Evolutionary conservation across 805 yeast genomes (phyloP).

Genomic region (Phaffomyces opuntiae): DNA sequence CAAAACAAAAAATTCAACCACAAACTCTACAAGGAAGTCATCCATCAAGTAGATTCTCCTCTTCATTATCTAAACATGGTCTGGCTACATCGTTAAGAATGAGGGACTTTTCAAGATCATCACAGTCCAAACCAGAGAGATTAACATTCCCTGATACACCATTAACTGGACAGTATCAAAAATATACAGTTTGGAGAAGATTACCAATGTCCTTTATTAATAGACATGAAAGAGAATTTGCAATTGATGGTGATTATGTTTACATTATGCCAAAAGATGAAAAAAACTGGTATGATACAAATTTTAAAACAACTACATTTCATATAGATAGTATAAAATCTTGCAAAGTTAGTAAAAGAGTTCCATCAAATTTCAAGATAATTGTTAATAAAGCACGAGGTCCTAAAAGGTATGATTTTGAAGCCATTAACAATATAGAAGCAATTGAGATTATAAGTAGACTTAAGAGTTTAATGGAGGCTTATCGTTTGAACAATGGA

Average conservation of each 20-base stretch:
- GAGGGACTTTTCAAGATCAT: conserved; percentile 27
- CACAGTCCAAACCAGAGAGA: conserved; percentile 13
- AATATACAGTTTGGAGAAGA: conserved; percentile 83
- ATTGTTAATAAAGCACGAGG: conserved; percentile 63
- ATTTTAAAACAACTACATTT: conserved; percentile 76
- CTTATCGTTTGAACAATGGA: conserved; percentile 38
- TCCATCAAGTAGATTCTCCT: conserved; percentile 1
- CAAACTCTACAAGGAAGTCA: neutral
- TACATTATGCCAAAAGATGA: conserved; percentile 85
- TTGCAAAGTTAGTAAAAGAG: conserved; percentile 69
- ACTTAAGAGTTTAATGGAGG: conserved; percentile 48
- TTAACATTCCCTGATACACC: conserved; percentile 13
- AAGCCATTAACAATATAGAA: conserved; percentile 54
- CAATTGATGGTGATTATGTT: conserved; percentile 91
- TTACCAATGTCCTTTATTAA: conserved; percentile 79
- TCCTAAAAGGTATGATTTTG: conserved; percentile 80
- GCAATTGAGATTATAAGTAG: conserved; percentile 73
- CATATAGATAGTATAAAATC: conserved; percentile 72
- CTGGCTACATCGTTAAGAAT: conserved; percentile 26
- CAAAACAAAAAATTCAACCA: neutral
- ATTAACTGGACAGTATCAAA: conserved; percentile 46
- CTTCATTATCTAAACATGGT: conserved; percentile 10
- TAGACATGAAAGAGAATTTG: conserved; percentile 74
- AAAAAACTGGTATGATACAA: conserved; percentile 58
- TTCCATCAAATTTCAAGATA: conserved; percentile 75